Conservation (phyloP, 2,329 filamentous ascomycete genomes). For the Lecanicillium sp. region DNA sequence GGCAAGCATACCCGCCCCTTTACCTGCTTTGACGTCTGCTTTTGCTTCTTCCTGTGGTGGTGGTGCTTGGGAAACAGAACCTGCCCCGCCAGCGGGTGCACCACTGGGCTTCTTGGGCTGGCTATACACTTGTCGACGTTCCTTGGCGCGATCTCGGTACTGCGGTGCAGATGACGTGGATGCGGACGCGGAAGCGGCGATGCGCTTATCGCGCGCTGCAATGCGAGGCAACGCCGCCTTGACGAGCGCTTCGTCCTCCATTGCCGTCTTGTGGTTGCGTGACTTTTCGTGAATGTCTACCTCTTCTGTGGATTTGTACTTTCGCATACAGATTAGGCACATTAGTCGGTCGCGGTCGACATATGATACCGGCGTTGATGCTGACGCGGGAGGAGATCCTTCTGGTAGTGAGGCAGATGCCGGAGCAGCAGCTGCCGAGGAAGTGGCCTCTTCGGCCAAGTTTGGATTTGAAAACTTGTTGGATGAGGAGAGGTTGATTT, state of each 20-base stretch:
- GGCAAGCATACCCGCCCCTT: conserved; percentile 58
- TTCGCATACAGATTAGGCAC: conserved; percentile 38
- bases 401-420: conserved; percentile 10
- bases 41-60: conserved; percentile 16
- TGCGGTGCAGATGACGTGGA: conserved; percentile 19
- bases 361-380: conserved; percentile 34
- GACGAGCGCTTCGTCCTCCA: conserved; percentile 30
- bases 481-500: conserved; percentile 11
- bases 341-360: conserved; percentile 44
- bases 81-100: conserved; percentile 9
- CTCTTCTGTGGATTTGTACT: conserved; percentile 35
- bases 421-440: conserved; percentile 11
- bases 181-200: conserved; percentile 11
- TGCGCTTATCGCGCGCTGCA: conserved; percentile 29
- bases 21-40: conserved; percentile 34
- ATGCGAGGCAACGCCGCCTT: conserved; percentile 39
- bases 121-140: conserved; percentile 54
- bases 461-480: conserved; percentile 2
- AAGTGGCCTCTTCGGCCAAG: not conserved
- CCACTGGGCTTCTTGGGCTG: conserved; percentile 46
- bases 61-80: not conserved
- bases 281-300: conserved; percentile 34
- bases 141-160: conserved; percentile 61
- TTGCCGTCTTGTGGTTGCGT: conserved; percentile 32
- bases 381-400: no score